Base-by-base conservation (phyloP, 1,284 basidiomycete species). In the Flammula alnicola region DNA sequence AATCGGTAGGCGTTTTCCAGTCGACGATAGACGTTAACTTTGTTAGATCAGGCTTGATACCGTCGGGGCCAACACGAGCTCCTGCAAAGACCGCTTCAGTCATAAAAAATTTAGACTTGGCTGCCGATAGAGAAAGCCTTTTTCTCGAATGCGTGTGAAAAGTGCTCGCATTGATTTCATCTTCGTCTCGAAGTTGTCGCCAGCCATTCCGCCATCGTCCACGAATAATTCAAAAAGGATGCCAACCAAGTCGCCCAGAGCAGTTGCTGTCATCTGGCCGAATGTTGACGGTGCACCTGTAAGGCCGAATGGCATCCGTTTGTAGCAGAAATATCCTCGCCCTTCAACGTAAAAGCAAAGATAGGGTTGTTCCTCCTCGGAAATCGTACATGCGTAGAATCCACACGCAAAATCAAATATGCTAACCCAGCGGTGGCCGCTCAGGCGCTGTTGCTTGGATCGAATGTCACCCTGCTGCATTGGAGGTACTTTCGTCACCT, bases 341-440 rank as follows among this genome's bases (percentile, higher is more conserved):
- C 73, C 72, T 54, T 71, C 68, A 0, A 75, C 56, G 42, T 70
- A 73, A 52, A 75, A 72, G 17, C 60, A 61, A 0, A 64, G 61
- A 44, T 71, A 75, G 12, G 65, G 67, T 26, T 60, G 56, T 0
- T 54, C 54, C 4, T 66, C 63, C 7, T 58, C 47, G 1, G 32
- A 60, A 1, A 72, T 47, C 1, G 49, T 37, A 14, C 63, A 35
- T 3, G 65, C 70, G 44, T 72, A 72, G 60, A 71, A 74, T 0
- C 70, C 73, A 1, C 63, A 57, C 8, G 67, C 64, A 45, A 72
- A 70, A 47, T 74, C 67, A 22, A 72, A 65, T 0, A 63, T 41
- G 10, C 46, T 55, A 1, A 70, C 44, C 52, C 58, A 73, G 5
- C 61, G 23, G 36, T 70, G 62, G 0, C 71, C 68, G 10, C 35